Base-by-base conservation (phyloP, 495 filamentous ascomycete species). In the Platismatia glauca region DNA sequence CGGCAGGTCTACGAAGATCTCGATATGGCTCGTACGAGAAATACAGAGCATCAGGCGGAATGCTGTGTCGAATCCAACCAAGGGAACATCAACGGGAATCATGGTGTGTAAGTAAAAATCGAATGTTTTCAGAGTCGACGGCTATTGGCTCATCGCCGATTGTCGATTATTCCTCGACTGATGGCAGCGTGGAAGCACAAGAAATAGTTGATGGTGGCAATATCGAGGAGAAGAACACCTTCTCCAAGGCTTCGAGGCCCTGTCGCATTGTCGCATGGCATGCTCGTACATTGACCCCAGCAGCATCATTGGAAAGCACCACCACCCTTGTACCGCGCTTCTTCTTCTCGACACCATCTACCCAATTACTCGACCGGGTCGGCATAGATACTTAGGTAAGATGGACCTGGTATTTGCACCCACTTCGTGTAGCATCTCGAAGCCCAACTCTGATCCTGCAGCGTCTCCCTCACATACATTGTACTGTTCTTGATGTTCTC, bases 1-100 rank as follows among this genome's bases (percentile, higher is more conserved):
- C 57, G 60, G 20, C 65, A 71, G 55, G 68, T 77, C 6, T 70
- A 78, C 59, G 67, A 74, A 68, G 71, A 71, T 13, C 61, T 77
- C 27, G 66, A 59, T n/a, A 64, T 58, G 56, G 69, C 73, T 13
- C 77, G 76, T 35, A 62, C 67, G 8, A 62, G 63, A 24, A 74
- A 74, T 60, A 58, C 59, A 2, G 64, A 69, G 39, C 75, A 78
- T 59, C 61, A 43, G 18, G 71, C 71, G 13, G 64, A 73, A 59
- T 63, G 76, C 27, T 72, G 71, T 57, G 64, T 77, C 12, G 67
- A 76, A 53, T 62, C 67, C 1, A 60, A 73, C 34, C 60, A 64
- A 43, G 56, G 50, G 8, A 58, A 15, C 16, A 39, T 60, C 20
- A 39, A 59, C 18, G 39, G 56, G 8, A 35, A 29, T 33, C 22